Base-by-base conservation (phyloP, 768 basidiomycete species). In the Xerocomus brunneocitrinus region DNA sequence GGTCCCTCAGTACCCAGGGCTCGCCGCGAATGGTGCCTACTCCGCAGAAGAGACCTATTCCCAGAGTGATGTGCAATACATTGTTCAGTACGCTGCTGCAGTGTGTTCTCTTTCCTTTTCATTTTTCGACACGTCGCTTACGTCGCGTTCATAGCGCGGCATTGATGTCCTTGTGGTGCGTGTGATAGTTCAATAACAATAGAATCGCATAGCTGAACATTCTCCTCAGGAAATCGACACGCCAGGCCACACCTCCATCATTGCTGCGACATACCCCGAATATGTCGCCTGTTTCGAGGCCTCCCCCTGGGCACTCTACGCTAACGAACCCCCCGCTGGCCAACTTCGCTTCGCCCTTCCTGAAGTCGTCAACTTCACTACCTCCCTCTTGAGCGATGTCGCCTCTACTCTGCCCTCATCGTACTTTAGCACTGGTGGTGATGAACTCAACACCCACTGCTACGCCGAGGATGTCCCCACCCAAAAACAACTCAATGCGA, bases 351-450 rank as follows among this genome's bases (percentile, higher is more conserved):
- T 94, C 49, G 83, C 85, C 1, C 77, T 82, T 5, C 65, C 77
- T 0, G 77, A 74, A 2, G 85, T 84, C 8, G 71, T 80, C 52
- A 73, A 80, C 39, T 93, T 90, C 52, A 80, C 83, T 0, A 64
- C 75, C 0, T 68, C 66, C 8, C 61, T 94, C 13, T 67, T 92
- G 61, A 69, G 67, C 0, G 70, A 79, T 0, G 76, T 83, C 12
- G 81, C 84, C 1, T 62, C 69, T 16, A 71, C 75, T 25, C 65
- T 88, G 3, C 79, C 81, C 0, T 81, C 82, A 3, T 74, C 62
- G n/a, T 74, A 89, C 56, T 84, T 94, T 59, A 80, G 81, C 58
- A 89, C 89, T 0, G 92, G 92, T 0, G 91, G 92, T 0, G 91
- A 93, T 57, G 90, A 92, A 60, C 64, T 92, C 55, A 91, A 92